Percentiles rank a stretch among this genome's conserved stretches.
Evolutionary conservation across 345 rosid species (phyloP).

Genomic region (Firmiana major): DNA sequence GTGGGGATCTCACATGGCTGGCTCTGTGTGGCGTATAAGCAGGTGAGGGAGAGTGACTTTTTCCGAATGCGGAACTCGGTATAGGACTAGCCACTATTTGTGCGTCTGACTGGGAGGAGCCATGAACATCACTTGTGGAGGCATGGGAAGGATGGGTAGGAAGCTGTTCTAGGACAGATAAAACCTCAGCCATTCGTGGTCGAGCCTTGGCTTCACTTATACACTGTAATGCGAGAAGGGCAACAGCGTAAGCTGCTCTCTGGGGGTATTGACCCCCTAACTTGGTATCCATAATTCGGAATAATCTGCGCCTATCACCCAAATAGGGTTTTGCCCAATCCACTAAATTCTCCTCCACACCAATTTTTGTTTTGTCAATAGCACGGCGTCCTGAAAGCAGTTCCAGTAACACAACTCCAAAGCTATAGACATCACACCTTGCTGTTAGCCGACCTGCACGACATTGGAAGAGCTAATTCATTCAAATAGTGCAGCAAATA

Average conservation of each 20-base stretch:
- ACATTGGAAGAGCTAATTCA: background rate
- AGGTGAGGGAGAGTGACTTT: background rate
- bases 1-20: background rate
- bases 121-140: too few species aligned
- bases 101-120: background rate
- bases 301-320: conserved; percentile 52
- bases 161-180: conserved; percentile 34
- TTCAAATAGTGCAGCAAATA: background rate
- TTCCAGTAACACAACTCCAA: conserved; percentile 68
- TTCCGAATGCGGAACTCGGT: background rate
- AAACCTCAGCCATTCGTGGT: conserved; percentile 64
- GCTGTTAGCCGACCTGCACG: conserved; percentile 52
- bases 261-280: conserved; percentile 67
- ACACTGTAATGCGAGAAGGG: conserved; percentile 56
- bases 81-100: background rate
- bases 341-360: conserved; percentile 60
- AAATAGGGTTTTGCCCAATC: conserved; percentile 76
- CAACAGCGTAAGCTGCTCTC: conserved; percentile 52
- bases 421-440: conserved; percentile 72
- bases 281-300: conserved; percentile 72
- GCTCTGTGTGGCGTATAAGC: background rate
- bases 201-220: conserved; percentile 55
- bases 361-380: conserved; percentile 43
- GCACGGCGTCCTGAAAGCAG: conserved; percentile 56
- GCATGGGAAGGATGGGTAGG: background rate